Evolutionary conservation across 1,139 yeast species (phyloP).

Genomic region (Sugiyamaella paludigena): DNA sequence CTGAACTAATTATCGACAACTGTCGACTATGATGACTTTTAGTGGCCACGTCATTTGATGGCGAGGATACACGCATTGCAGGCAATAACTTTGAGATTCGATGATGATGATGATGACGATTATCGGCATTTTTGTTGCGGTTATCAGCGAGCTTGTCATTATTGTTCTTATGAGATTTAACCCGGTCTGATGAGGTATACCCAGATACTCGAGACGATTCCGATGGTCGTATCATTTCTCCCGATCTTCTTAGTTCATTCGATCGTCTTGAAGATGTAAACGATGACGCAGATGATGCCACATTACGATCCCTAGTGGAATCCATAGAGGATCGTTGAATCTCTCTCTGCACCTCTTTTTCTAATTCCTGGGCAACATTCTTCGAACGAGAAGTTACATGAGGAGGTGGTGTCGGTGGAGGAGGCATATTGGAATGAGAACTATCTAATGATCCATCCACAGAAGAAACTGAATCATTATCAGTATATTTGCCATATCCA

Average conservation of each 20-base stretch:
- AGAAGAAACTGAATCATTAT: constrained; percentile 24
- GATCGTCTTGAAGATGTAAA: too few relatives aligned
- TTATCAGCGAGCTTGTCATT: background rate
- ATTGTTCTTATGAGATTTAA: too few relatives aligned
- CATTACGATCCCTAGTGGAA: constrained; percentile 3
- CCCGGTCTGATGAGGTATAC: background rate
- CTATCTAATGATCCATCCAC: background rate
- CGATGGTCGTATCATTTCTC: too few relatives aligned
- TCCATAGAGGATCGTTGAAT: constrained; percentile 14
- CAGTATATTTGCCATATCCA: constrained; percentile 76
- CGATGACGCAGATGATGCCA: too few relatives aligned
- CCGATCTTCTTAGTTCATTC: too few relatives aligned
- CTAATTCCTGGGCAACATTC: constrained; percentile 13
- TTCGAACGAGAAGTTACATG: background rate
- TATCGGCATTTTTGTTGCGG: too few relatives aligned
- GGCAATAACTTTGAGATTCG: background rate
- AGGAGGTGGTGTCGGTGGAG: constrained; percentile 10
- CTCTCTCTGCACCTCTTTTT: constrained; percentile 12
- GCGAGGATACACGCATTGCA: background rate
- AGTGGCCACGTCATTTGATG: background rate
- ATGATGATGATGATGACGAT: background rate
- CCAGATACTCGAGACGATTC: background rate
- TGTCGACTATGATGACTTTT: constrained; percentile 24
- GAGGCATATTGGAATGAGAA: constrained; percentile 1
- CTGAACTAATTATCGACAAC: constrained; percentile 27